Evolutionary conservation across 2,329 filamentous ascomycete genomes (phyloP).

Genomic region (Alternaria arborescens): DNA sequence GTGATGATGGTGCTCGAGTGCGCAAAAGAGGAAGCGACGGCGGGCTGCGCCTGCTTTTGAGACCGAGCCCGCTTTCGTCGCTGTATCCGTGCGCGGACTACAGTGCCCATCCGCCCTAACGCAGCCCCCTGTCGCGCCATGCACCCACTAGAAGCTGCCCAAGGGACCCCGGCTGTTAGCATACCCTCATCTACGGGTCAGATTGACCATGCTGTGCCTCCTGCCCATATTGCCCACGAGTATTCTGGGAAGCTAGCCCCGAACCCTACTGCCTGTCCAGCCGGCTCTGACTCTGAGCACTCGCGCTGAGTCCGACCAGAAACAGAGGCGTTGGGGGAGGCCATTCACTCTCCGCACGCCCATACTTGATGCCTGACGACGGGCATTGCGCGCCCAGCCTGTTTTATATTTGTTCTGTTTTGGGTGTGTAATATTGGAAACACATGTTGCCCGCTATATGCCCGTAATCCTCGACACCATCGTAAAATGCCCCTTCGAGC

Average conservation of each 20-base stretch:
- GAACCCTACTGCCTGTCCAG: slow-evolving; percentile 16
- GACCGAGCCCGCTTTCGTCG: slow-evolving; percentile 16
- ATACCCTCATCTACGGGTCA: slow-evolving; percentile 42
- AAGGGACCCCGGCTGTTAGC: slow-evolving; percentile 30
- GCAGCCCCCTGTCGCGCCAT: slow-evolving; percentile 29
- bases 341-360: not conserved
- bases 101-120: slow-evolving; percentile 15
- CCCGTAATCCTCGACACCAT: slow-evolving; percentile 27
- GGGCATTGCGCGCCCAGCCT: slow-evolving; percentile 13
- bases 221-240: slow-evolving; percentile 26
- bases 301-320: not conserved
- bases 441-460: slow-evolving; percentile 30
- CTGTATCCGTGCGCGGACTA: slow-evolving; percentile 29
- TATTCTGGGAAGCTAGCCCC: slow-evolving; percentile 28
- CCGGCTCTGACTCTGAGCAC: not conserved
- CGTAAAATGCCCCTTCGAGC: slow-evolving; percentile 3
- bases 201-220: slow-evolving; percentile 34
- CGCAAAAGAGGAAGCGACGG: slow-evolving; percentile 29
- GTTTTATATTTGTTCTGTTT: slow-evolving; percentile 20
- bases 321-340: not conserved
- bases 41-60: slow-evolving; percentile 34
- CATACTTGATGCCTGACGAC: slow-evolving; percentile 11
- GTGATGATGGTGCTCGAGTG: slow-evolving; percentile 24
- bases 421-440: slow-evolving; percentile 18
- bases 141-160: slow-evolving; percentile 26